Percentiles rank a stretch among this genome's conserved stretches.
These are phyloP conservation scores for Periconia sp. DNA, from an alignment of 2,329 filamentous ascomycete genomes.

Conservation along the genomic window DNA sequence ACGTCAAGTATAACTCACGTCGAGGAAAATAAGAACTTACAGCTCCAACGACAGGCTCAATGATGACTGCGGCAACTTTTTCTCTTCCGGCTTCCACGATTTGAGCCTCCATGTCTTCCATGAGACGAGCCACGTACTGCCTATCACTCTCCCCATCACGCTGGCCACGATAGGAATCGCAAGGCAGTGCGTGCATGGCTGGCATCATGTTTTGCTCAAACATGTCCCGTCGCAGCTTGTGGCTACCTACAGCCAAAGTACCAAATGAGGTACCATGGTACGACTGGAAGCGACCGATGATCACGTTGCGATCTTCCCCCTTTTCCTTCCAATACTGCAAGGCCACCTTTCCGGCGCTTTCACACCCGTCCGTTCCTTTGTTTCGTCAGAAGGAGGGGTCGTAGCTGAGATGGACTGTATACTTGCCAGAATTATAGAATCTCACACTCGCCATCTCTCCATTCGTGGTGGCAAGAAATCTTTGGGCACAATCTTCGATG, in stretches of 20 bases:
- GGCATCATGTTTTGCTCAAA: conserved; percentile 58
- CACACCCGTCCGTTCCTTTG: conserved; percentile 63
- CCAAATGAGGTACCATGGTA: conserved; percentile 75
- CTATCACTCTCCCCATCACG: conserved; percentile 54
- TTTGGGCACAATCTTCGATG: conserved; percentile 43
- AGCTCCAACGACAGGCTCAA: conserved; percentile 72
- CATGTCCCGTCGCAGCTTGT: conserved; percentile 60
- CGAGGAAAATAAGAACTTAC: conserved; percentile 48
- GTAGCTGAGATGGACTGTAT: not conserved
- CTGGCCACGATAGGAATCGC: conserved; percentile 65
- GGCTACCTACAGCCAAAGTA: conserved; percentile 65
- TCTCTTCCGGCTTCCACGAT: conserved; percentile 64
- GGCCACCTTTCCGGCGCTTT: conserved; percentile 68
- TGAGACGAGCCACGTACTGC: conserved; percentile 63
- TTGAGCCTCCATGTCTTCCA: conserved; percentile 66
- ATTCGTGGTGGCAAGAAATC: conserved; percentile 54
- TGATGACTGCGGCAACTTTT: conserved; percentile 71
- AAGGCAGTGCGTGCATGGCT: conserved; percentile 65
- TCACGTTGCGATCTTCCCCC: conserved; percentile 58
- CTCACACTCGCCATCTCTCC: conserved; percentile 58
- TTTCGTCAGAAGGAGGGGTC: not conserved
- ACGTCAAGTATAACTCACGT: not conserved
- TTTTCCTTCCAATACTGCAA: conserved; percentile 64
- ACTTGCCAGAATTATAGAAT: conserved; percentile 59
- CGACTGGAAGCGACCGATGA: conserved; percentile 65